Base-by-base conservation (phyloP, 306 rosid genomes). In the Vachellia collinsii region DNA sequence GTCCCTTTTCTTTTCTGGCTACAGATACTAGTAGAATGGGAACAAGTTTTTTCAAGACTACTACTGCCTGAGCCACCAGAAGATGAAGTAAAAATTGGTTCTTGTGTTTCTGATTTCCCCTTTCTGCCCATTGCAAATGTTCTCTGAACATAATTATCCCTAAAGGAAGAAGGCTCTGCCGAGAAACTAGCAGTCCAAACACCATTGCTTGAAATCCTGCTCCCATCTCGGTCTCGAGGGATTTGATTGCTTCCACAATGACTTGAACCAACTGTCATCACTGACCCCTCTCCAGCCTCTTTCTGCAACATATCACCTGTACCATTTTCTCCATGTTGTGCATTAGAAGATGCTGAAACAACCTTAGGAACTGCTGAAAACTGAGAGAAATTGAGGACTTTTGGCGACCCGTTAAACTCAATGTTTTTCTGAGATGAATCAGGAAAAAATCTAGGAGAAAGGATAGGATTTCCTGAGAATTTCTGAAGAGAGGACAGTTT, bases 231-330 rank as follows among this genome's bases (percentile, higher is more conserved):
- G 61, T 89, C 94, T 63, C 66, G 87, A 48, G 81, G 84, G 68
- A 90, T 79, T 62, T 90, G 93, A 72, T 89, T 91, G 88, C 98
- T 90, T 29, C 93, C 91, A 77, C 92, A 83, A 79, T 90, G 92
- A 81, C 98, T 91, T 36, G 93, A 91, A 61, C 97, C 97, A 67
- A 88, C 81, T 8, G 97, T 89, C 90, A 85, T 84, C 47, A 84
- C 86, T 19, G 97, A 90, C 80, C 89, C 81, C 80, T 91, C 97
- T 81, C 76, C 88, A 14, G 75, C 89, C 67, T 88, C 92, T 53
- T 50, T 83, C 71, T 79, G 92, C 23, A 76, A 61, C 69, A 82
- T 46, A 68, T 76, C 76, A 37, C 48, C 72, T 5, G 77, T 39
- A 25, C 81, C 90, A 76, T 88, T 85, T 61, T 74, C 88, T 62